Evolutionary conservation across 164 flowering plant genomes (phyloP).

Genomic region (Brasenia schreberi): DNA sequence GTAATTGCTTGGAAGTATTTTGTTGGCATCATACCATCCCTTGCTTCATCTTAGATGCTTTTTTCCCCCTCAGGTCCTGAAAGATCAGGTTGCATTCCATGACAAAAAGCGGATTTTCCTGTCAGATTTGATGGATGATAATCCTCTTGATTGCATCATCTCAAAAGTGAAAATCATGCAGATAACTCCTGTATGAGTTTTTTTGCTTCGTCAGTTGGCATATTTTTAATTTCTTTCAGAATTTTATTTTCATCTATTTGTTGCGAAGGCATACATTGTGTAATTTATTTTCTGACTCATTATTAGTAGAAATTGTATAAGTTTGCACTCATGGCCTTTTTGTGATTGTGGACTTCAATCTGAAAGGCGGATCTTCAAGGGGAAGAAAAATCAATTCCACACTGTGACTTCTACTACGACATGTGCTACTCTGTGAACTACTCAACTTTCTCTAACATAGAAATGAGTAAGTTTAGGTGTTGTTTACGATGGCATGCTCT

Average conservation of each 20-base stretch:
- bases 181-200: conserved; percentile 38
- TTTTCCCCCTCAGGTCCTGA: conserved; percentile 48
- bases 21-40: background rate
- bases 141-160: conserved; percentile 70
- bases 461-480: conserved; percentile 25
- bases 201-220: no score
- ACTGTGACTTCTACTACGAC: conserved; percentile 68
- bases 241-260: conserved; percentile 1
- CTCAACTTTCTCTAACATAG: conserved; percentile 53
- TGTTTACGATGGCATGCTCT: background rate
- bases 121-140: conserved; percentile 75
- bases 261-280: background rate
- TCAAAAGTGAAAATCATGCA: conserved; percentile 53
- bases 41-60: background rate
- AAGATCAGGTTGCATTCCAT: conserved; percentile 47
- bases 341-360: no score
- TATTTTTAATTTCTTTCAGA: background rate
- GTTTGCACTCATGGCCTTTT: conserved; percentile 13
- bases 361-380: no score
- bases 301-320: conserved; percentile 1
- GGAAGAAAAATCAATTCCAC: conserved; percentile 20
- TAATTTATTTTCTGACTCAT: background rate
- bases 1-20: no score
- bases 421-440: conserved; percentile 85
- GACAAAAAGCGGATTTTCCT: conserved; percentile 76